These are phyloP conservation scores for Calonectria henricotiae DNA, from an alignment of 2,329 filamentous ascomycete genomes.

Conservation along the genomic window DNA sequence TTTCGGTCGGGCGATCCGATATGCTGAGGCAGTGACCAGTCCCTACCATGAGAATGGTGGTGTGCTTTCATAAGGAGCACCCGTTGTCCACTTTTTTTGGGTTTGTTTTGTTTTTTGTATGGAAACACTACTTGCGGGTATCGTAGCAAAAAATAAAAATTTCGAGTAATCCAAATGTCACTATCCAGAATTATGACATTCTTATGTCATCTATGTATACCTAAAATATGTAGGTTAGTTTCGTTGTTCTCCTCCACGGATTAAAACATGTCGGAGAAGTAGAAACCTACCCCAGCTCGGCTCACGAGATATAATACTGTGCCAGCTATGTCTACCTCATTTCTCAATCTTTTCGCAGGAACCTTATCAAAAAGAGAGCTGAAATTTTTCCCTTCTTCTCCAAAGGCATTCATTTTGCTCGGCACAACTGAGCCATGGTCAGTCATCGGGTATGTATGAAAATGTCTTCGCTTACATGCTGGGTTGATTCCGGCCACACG, in stretches of 20 bases:
- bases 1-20: neutral
- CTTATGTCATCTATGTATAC: slow-evolving; percentile 53
- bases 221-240: slow-evolving; percentile 37
- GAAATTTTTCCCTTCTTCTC: slow-evolving; percentile 55
- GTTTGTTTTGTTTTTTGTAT: too few species aligned
- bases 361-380: slow-evolving; percentile 55
- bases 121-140: neutral
- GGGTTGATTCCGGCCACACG: slow-evolving; percentile 56
- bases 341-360: slow-evolving; percentile 53
- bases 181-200: neutral
- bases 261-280: neutral
- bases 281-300: slow-evolving; percentile 51
- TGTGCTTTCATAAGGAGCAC: neutral
- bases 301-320: slow-evolving; percentile 54
- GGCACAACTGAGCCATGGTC: slow-evolving; percentile 52
- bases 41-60: neutral
- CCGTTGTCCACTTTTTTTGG: neutral
- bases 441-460: neutral
- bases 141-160: neutral
- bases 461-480: slow-evolving; percentile 51
- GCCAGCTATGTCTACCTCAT: slow-evolving; percentile 55
- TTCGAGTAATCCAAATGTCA: neutral
- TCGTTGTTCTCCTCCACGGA: neutral
- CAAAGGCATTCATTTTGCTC: slow-evolving; percentile 57
- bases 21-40: neutral